Evolutionary conservation across 2,329 filamentous ascomycete genomes (phyloP).

Genomic region (Colletotrichum musae): DNA sequence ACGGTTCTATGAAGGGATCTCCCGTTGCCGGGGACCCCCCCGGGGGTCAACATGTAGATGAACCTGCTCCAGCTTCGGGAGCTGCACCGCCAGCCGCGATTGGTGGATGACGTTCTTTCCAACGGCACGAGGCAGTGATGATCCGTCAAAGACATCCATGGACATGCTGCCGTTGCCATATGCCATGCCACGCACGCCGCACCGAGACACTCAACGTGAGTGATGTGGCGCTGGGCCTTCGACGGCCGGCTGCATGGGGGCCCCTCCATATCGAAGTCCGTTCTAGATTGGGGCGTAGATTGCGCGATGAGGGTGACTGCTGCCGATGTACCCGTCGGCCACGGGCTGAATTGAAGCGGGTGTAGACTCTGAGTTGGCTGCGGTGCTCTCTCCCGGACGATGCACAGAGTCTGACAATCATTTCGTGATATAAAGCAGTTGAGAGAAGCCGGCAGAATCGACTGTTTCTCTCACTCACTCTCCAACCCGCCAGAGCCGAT

Average conservation of each 20-base stretch:
- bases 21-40: too few relatives aligned
- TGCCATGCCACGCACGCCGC: too few relatives aligned
- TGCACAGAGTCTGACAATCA: slow-evolving; percentile 45
- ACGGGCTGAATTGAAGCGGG: background rate
- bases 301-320: slow-evolving; percentile 10
- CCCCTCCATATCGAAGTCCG: slow-evolving; percentile 2
- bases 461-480: slow-evolving; percentile 2
- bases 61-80: background rate
- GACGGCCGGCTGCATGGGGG: slow-evolving; percentile 29
- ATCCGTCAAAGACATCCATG: background rate
- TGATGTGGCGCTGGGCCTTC: slow-evolving; percentile 19
- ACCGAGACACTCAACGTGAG: slow-evolving; percentile 16
- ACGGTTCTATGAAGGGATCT: slow-evolving; percentile 4
- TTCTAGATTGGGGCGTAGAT: slow-evolving; percentile 16
- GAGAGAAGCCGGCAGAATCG: slow-evolving; percentile 23
- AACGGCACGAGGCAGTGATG: too few relatives aligned
- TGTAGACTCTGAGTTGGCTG: slow-evolving; percentile 2
- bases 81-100: background rate
- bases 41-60: slow-evolving; percentile 8
- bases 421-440: slow-evolving; percentile 26
- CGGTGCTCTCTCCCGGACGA: slow-evolving; percentile 6
- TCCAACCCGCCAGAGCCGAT: background rate
- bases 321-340: slow-evolving; percentile 14
- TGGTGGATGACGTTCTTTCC: background rate
- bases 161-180: background rate